Base-by-base conservation (phyloP, 169 alveolate species). In the Plasmodium fragile region DNA sequence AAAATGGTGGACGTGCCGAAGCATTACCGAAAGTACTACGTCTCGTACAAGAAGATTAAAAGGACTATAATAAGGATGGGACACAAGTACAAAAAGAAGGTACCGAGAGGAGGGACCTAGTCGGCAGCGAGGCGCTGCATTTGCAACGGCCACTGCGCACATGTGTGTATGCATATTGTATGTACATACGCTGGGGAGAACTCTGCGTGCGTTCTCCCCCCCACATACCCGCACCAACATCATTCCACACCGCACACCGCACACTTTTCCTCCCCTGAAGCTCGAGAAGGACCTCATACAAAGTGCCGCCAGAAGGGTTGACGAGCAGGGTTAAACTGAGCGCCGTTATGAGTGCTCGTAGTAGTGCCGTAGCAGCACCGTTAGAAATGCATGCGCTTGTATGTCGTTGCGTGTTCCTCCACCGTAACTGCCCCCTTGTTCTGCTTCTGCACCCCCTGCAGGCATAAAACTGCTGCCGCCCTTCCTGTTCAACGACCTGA, bases 401-500 rank as follows among this genome's bases (percentile, higher is more conserved):
- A 1, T 28, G 3, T 3, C 30, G n/a, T 30, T 6, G n/a, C 3
- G 25, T 25, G 16, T 7, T 11, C 30, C 7, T n/a, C 28, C 22
- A 43, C 4, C 16, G n/a, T 32, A 36, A 22, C 22, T 22, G 30
- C 39, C 43, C 59, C 59, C 28, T 28, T 1, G 41, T 7, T 49
- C 7, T 2, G 41, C 73, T 3, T 41, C 41, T n/a, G n/a, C n/a
- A n/a, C 71, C 49, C 11, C 34, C 11, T 25, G 41, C n/a, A 85
- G 93, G 94, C n/a, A 89, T 89, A 13, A 80, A 55, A 80, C 43
- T 77, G 90, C 83, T 89, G 59, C 94, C 94, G 0, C 94, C 94
- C 16, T 89, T 89, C 81, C 72, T 95, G 18, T 95, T 79, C 55
- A 83, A 93, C 34, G 96, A 95, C 72, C 82, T 92, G 30, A 80